These are phyloP conservation scores for Daedaleopsis sinensis DNA, from an alignment of 768 basidiomycete species.

Conservation along the genomic window DNA sequence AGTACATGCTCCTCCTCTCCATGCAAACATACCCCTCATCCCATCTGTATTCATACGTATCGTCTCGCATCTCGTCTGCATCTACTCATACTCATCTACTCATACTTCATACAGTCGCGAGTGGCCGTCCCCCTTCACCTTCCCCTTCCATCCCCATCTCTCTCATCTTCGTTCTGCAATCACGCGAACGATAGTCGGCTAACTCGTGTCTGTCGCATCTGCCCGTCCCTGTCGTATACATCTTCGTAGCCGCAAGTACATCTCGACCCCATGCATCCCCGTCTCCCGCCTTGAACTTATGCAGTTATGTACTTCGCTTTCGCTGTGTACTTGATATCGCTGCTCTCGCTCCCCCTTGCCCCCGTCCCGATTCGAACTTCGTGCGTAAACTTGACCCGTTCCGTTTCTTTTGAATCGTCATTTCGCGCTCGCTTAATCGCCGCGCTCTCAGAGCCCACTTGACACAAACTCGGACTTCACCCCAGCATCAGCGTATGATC, in stretches of 20 bases:
- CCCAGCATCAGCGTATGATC: background rate
- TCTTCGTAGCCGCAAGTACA: background rate
- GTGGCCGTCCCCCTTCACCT: background rate
- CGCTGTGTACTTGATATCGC: conserved; percentile 25
- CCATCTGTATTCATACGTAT: conserved; percentile 17
- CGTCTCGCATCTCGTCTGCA: conserved; percentile 12
- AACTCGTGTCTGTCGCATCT: no score
- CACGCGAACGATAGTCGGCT: no score
- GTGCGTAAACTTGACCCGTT: background rate
- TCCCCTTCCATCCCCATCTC: background rate
- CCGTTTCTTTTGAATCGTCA: background rate
- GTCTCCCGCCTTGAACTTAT: conserved; percentile 23
- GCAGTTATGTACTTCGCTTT: conserved; percentile 27
- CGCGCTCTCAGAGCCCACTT: background rate
- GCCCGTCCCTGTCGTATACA: background rate
- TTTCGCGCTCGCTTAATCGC: background rate
- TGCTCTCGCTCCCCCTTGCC: conserved; percentile 9
- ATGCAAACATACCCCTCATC: conserved; percentile 7
- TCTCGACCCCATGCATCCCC: conserved; percentile 10
- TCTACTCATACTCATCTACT: conserved; percentile 8
- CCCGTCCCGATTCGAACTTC: background rate
- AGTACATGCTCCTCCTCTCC: conserved; percentile 5
- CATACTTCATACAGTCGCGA: background rate
- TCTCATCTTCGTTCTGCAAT: no score
- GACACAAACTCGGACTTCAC: background rate